Evolutionary conservation across 2,329 filamentous ascomycete species (phyloP), one percentile per base, ranked within the genome.

Genomic region (Trichophyton simii): DNA sequence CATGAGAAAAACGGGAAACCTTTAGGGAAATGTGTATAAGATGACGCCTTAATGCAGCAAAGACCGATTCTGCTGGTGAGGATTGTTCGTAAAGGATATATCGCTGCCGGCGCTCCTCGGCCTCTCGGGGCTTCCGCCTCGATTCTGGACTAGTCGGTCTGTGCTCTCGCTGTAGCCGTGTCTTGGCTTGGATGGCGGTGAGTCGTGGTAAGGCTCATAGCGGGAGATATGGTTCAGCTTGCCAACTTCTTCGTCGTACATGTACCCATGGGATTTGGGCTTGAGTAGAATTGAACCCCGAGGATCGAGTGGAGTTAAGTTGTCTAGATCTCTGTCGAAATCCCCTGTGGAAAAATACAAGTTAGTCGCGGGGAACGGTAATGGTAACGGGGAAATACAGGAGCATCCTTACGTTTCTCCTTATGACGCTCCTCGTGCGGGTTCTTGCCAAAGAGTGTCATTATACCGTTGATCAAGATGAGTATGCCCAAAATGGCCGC

Each of bases 391-490:
- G 25, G 18, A 25, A 31, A 5, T 4, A n/a, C 4, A n/a, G 18
- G 13, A 18, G 18, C n/a, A 55, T 18, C 79, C 86, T 83, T 88
- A 89, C 89, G 89, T 73, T 89, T 84, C 76, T 92, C 89, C 82
- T 95, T 95, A 76, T 89, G 86, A 70, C 86, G 86, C 80, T 87
- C 87, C 66, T 88, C 85, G 75, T 97, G 92, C 3, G 92, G 91
- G 77, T 97, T 97, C 77, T 91, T 83, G 72, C 87, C 88, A 81
- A 85, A 85, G 76, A 86, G 91, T 59, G 85, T 82, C 68, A 89
- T 88, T 70, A 96, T 84, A 55, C 89, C 89, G 71, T 97, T 97
- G 77, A 91, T 88, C 9, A 83, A 82, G 67, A 99, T 95, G 34
- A 97, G 80, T 59, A 97, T 87, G 2, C 89, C 91, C 61, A 99